Percentiles rank a stretch among this genome's conserved stretches.
Conservation (phyloP, 805 yeast genomes). For the Metschnikowia orientalis region DNA sequence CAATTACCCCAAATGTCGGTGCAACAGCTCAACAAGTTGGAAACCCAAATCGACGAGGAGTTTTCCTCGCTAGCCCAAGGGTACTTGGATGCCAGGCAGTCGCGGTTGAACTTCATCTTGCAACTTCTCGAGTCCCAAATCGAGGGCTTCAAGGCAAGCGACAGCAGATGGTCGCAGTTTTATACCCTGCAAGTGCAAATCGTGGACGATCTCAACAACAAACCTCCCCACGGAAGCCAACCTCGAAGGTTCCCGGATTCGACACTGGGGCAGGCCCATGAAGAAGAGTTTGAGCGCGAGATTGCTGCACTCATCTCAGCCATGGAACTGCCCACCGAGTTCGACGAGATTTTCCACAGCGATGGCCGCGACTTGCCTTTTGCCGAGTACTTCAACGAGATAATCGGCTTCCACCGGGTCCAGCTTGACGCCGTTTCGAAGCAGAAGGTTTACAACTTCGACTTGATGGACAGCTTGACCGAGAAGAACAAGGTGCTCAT, state of each 20-base stretch:
- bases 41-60: slow-evolving; percentile 19
- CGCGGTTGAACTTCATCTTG: slow-evolving; percentile 26
- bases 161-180: slow-evolving; percentile 30
- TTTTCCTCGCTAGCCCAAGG: slow-evolving; percentile 22
- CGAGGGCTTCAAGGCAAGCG: slow-evolving; percentile 25
- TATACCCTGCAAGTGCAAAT: slow-evolving; percentile 33
- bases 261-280: not conserved
- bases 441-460: slow-evolving; percentile 29
- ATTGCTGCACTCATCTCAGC: slow-evolving; percentile 26
- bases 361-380: slow-evolving; percentile 21
- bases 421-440: slow-evolving; percentile 23
- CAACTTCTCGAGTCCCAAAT: slow-evolving; percentile 23
- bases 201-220: slow-evolving; percentile 28
- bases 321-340: slow-evolving; percentile 31
- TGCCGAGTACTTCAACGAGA: slow-evolving; percentile 20
- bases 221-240: slow-evolving; percentile 33
- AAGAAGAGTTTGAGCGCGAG: slow-evolving; percentile 30
- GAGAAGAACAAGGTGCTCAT: slow-evolving; percentile 24
- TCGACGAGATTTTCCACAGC: slow-evolving; percentile 26
- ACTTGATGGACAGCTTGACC: slow-evolving; percentile 19
- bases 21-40: slow-evolving; percentile 25
- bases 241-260: slow-evolving; percentile 19
- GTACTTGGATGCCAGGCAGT: slow-evolving; percentile 26
- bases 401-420: slow-evolving; percentile 20
- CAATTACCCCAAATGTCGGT: slow-evolving; percentile 19